A percentile compares a stretch with the other conserved stretches of the same genome.
phyloP scores from a whole-genome alignment of 768 basidiomycete species.

The Antrodiella citrinella region DNA sequence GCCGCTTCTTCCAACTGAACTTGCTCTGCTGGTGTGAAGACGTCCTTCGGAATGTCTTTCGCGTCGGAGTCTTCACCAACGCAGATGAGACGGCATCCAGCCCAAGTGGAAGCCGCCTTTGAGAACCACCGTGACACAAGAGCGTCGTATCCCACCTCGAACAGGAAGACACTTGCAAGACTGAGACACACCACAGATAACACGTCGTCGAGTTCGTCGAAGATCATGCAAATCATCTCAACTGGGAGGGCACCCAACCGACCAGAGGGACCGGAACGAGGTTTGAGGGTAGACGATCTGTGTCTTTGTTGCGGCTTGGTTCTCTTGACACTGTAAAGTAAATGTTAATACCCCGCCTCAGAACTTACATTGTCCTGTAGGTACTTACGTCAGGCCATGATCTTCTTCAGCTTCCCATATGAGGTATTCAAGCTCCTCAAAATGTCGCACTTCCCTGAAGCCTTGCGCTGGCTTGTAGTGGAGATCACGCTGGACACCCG shows the following conservation, averaged over 20 bases:
- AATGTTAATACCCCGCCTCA: too few relatives aligned
- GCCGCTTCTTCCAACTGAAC: neutral
- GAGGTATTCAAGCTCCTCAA: neutral
- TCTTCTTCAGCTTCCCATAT: neutral
- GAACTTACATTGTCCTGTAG: neutral
- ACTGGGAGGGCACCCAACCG: neutral
- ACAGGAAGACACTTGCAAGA: neutral
- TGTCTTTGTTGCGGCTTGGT: neutral
- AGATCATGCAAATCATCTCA: neutral
- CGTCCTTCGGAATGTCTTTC: neutral
- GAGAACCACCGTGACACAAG: neutral
- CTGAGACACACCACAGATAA: neutral
- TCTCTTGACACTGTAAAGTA: neutral
- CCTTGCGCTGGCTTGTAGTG: neutral
- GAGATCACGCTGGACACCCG: neutral
- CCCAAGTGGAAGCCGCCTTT: neutral
- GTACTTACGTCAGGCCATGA: neutral
- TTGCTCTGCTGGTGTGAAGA: neutral
- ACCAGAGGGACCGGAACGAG: neutral
- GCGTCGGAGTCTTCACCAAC: neutral
- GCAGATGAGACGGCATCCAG: neutral
- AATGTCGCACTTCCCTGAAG: neutral
- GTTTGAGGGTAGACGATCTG: neutral
- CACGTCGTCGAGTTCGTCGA: neutral
- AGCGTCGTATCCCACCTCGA: neutral